Conservation (phyloP, 1,139 yeast species). For the Sugiyamaella japonica region DNA sequence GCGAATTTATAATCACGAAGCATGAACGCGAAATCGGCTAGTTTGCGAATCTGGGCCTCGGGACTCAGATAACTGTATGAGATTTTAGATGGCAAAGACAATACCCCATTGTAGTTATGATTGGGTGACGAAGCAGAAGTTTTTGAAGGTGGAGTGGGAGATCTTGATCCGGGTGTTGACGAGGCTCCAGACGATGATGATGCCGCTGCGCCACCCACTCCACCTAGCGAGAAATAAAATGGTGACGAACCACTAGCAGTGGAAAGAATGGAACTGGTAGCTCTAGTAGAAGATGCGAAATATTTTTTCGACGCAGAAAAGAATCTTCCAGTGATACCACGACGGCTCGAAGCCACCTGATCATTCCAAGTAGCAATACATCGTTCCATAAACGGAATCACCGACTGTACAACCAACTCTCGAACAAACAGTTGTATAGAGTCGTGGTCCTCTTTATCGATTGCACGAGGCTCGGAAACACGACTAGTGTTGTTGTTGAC, state of each 20-base stretch:
- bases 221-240: constrained; percentile 39
- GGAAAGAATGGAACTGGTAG: constrained; percentile 31
- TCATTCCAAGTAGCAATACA: constrained; percentile 80
- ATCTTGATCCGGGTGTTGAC: constrained; percentile 22
- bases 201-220: not conserved
- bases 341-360: constrained; percentile 63
- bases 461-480: not conserved
- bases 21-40: constrained; percentile 93
- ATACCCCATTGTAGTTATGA: constrained; percentile 2
- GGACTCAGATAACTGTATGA: constrained; percentile 61
- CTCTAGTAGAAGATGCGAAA: constrained; percentile 43
- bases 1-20: constrained; percentile 85
- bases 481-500: no score
- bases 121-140: constrained; percentile 14
- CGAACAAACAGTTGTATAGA: constrained; percentile 48
- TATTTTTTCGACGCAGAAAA: constrained; percentile 67
- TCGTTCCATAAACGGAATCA: constrained; percentile 78
- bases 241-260: constrained; percentile 25
- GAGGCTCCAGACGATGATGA: constrained; percentile 14
- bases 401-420: constrained; percentile 56
- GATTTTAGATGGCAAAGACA: constrained; percentile 47
- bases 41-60: constrained; percentile 73
- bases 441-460: constrained; percentile 43
- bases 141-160: constrained; percentile 21
- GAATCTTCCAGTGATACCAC: constrained; percentile 70